Evolutionary conservation across 371 early-diverging fungal genomes (phyloP).

Genomic region (Apophysomyces elegans): DNA sequence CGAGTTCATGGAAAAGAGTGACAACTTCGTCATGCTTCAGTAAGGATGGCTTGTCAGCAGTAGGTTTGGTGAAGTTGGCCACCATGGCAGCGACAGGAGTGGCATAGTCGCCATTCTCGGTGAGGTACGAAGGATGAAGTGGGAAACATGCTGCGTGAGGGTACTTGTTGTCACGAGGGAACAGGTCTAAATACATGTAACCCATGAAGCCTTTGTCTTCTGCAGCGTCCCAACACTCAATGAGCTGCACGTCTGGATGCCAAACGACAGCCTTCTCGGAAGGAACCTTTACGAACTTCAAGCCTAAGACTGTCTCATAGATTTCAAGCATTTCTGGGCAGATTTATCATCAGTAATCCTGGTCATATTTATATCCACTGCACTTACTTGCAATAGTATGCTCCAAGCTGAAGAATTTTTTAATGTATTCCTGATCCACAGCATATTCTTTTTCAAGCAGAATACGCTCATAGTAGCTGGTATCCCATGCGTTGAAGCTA

Average conservation of each 20-base stretch:
- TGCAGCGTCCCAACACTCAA: constrained; percentile 69
- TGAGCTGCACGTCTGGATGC: constrained; percentile 74
- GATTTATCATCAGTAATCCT: too few relatives aligned
- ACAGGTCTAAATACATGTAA: constrained; percentile 80
- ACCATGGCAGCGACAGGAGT: constrained; percentile 83
- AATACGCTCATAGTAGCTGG: constrained; percentile 73
- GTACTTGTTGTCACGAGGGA: constrained; percentile 78
- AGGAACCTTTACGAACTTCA: constrained; percentile 67
- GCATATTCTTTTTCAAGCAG: constrained; percentile 72
- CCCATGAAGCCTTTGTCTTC: constrained; percentile 65
- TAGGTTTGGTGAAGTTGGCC: constrained; percentile 84
- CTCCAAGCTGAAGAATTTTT: constrained; percentile 78
- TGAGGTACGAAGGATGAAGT: constrained; percentile 65
- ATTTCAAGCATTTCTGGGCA: constrained; percentile 67
- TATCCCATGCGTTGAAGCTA: constrained; percentile 74
- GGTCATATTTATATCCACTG: background rate
- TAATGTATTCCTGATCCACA: constrained; percentile 79
- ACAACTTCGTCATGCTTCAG: constrained; percentile 85
- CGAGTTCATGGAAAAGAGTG: constrained; percentile 82
- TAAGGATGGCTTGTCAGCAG: constrained; percentile 73
- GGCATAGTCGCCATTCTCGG: constrained; percentile 54
- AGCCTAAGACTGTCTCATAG: constrained; percentile 68
- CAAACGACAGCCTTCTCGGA: constrained; percentile 60
- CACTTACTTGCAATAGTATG: constrained; percentile 45
- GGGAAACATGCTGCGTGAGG: constrained; percentile 78